Conservation (phyloP, 2,329 filamentous ascomycete genomes). For the Tolypocladium ophioglossoides region DNA sequence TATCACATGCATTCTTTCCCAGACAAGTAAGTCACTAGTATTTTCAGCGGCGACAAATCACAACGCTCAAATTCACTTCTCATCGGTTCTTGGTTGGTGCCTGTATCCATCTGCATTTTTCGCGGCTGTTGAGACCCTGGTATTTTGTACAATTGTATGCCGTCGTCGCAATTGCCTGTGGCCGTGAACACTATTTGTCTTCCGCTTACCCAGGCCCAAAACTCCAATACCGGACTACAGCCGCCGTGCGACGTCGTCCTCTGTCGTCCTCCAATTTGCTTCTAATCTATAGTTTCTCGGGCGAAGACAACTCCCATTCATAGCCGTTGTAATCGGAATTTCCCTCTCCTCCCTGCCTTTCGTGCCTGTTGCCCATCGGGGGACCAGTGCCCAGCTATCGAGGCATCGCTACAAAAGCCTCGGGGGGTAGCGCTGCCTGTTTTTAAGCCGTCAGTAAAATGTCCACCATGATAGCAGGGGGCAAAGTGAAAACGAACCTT, state of each 20-base stretch:
- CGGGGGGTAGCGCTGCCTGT: constrained; percentile 14
- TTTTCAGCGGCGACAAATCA: not conserved
- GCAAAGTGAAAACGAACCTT: constrained; percentile 41
- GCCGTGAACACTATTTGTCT: not conserved
- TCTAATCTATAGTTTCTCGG: not conserved
- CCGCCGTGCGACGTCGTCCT: not conserved
- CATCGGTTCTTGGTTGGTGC: not conserved
- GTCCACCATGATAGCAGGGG: not conserved
- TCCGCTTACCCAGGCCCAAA: not conserved
- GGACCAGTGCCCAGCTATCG: not conserved
- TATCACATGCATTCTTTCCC: not conserved
- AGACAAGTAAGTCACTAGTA: no score
- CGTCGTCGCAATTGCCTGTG: not conserved
- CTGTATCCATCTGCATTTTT: not conserved
- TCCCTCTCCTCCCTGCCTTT: not conserved
- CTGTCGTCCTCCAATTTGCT: no score
- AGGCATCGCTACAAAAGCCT: constrained; percentile 12
- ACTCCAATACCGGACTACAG: not conserved
- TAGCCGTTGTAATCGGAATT: not conserved
- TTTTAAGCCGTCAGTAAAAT: not conserved
- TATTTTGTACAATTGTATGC: not conserved
- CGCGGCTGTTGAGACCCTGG: not conserved
- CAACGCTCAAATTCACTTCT: not conserved
- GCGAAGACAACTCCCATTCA: not conserved
- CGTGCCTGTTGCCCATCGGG: not conserved